These are phyloP conservation scores for Cardamine occulta DNA, from an alignment of 345 rosid genomes.

Conservation along the genomic window DNA sequence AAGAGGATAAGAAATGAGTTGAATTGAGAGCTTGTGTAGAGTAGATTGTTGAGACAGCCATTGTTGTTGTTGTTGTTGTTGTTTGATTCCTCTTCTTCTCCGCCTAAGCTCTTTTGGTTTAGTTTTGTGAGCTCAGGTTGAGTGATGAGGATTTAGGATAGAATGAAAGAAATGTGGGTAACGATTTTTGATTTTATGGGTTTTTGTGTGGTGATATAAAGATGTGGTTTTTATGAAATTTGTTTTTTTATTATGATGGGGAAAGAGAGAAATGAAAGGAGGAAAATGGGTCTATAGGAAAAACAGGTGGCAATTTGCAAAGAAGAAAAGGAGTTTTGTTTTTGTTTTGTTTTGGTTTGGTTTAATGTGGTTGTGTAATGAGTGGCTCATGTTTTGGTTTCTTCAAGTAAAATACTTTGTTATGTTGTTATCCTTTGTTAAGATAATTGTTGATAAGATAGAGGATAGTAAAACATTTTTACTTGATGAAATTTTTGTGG, in stretches of 20 bases:
- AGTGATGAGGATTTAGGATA: slow-evolving; percentile 44
- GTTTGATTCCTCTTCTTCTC: slow-evolving; percentile 36
- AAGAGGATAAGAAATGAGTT: slow-evolving; percentile 63
- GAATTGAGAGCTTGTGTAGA: slow-evolving; percentile 72
- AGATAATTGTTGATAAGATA: slow-evolving; percentile 23
- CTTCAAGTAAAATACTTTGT: slow-evolving; percentile 2
- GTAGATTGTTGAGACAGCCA: slow-evolving; percentile 78
- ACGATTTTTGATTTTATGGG: slow-evolving; percentile 32
- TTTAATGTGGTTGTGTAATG: slow-evolving; percentile 37
- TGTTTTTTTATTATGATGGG: neutral
- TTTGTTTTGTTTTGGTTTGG: slow-evolving; percentile 8
- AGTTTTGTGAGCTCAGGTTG: slow-evolving; percentile 40
- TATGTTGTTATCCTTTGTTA: slow-evolving; percentile 1
- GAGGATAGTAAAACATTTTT: slow-evolving; percentile 10
- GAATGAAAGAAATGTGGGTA: slow-evolving; percentile 39
- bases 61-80: slow-evolving; percentile 33
- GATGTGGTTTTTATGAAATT: slow-evolving; percentile 10
- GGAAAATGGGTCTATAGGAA: slow-evolving; percentile 41
- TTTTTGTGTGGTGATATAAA: slow-evolving; percentile 41
- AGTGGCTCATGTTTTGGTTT: slow-evolving; percentile 43
- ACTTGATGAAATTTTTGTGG: slow-evolving; percentile 43
- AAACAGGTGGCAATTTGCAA: slow-evolving; percentile 57
- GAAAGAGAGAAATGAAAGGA: slow-evolving; percentile 47
- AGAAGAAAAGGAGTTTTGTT: slow-evolving; percentile 24
- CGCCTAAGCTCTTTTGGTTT: slow-evolving; percentile 40